Percentiles rank a stretch among this genome's conserved stretches.
Conservation (phyloP, 2,329 filamentous ascomycete species). For the Paecilomyces niveus region DNA sequence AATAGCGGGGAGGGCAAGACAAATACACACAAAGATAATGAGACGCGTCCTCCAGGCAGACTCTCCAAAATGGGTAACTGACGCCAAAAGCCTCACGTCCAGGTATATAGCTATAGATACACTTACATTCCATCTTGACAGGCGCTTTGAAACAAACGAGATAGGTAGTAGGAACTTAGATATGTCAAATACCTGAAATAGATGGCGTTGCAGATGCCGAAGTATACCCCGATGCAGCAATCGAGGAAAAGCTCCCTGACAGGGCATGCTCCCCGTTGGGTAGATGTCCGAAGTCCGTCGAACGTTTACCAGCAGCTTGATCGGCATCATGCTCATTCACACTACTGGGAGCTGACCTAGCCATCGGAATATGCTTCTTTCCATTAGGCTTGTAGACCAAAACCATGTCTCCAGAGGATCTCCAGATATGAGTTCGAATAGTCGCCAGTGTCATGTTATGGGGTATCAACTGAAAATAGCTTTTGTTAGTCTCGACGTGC, state of each 20-base stretch:
- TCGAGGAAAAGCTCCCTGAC: neutral
- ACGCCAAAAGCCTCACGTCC: neutral
- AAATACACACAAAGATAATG: neutral
- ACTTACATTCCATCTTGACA: neutral
- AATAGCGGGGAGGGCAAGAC: no score
- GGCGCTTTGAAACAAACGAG: neutral
- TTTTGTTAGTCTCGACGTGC: neutral
- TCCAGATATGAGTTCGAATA: conserved; percentile 86
- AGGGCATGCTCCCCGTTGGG: neutral
- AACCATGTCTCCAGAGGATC: conserved; percentile 85
- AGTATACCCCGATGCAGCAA: neutral
- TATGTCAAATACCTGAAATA: neutral
- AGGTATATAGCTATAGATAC: neutral
- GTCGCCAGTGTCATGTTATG: conserved; percentile 90
- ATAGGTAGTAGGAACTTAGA: neutral
- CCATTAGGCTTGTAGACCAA: conserved; percentile 89
- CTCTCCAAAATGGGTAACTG: neutral
- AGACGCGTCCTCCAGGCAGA: neutral
- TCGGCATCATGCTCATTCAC: neutral
- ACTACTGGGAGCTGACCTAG: conserved; percentile 10
- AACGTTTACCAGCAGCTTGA: neutral
- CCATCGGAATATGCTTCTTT: conserved; percentile 49
- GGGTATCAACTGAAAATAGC: conserved; percentile 43
- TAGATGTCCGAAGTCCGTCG: neutral
- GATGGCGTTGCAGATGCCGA: neutral